Percentiles rank a stretch among this genome's conserved stretches.
Conservation (phyloP, 805 yeast genomes). For the Myxozyma nipponensis region DNA sequence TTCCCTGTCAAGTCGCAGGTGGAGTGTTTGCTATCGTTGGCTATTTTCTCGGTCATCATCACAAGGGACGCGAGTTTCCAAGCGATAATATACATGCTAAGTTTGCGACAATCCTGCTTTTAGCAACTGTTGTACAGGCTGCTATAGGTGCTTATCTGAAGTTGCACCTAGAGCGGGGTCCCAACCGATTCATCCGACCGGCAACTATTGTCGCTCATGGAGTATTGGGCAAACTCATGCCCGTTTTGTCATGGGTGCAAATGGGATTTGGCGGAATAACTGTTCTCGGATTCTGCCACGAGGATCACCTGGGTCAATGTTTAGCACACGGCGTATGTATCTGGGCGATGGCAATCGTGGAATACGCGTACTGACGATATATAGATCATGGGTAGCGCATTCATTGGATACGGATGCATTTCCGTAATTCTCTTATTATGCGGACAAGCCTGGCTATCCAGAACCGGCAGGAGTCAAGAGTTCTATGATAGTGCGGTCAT, state of each 20-base stretch:
- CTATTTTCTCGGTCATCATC: slow-evolving; percentile 41
- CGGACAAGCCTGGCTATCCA: slow-evolving; percentile 56
- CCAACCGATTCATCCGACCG: slow-evolving; percentile 35
- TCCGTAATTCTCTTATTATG: slow-evolving; percentile 61
- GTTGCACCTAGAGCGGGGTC: slow-evolving; percentile 38
- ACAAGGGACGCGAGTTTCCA: slow-evolving; percentile 38
- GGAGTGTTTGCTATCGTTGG: slow-evolving; percentile 38
- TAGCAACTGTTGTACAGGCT: slow-evolving; percentile 35
- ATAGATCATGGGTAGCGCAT: slow-evolving; percentile 83
- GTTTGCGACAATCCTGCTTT: slow-evolving; percentile 38
- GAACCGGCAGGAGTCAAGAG: slow-evolving; percentile 63
- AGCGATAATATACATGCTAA: slow-evolving; percentile 37
- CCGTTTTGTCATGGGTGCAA: slow-evolving; percentile 67
- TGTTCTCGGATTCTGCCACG: slow-evolving; percentile 82
- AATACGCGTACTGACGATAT: not conserved
- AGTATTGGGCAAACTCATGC: slow-evolving; percentile 35
- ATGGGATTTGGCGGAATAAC: slow-evolving; percentile 79
- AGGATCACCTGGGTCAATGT: slow-evolving; percentile 84
- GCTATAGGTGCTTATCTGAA: slow-evolving; percentile 39
- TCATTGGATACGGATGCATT: slow-evolving; percentile 73
- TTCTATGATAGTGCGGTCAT: slow-evolving; percentile 76
- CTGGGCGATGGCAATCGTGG: not conserved
- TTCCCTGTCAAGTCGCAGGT: slow-evolving; percentile 39
- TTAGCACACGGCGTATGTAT: slow-evolving; percentile 71
- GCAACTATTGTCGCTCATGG: slow-evolving; percentile 36